These are phyloP conservation scores for Priceomyces medius DNA, from an alignment of 805 yeast genomes.

Conservation along the genomic window DNA sequence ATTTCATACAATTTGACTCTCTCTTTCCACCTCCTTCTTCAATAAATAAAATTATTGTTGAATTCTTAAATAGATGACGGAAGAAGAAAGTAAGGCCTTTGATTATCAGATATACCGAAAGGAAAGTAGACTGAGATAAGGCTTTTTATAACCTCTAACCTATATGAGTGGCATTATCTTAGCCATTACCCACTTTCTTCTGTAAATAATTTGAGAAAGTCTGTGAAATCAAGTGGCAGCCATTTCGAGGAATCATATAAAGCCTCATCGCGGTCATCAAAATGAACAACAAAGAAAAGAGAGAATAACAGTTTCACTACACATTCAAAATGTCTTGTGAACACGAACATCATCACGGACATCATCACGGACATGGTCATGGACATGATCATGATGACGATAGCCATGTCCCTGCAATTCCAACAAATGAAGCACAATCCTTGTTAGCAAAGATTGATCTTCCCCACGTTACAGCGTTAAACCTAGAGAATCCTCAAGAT, in stretches of 20 bases:
- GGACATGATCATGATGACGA: conserved; percentile 30
- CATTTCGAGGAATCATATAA: not conserved
- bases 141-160: too few species aligned
- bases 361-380: conserved; percentile 26
- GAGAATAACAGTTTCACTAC: not conserved
- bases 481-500: conserved; percentile 51
- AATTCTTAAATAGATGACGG: too few species aligned
- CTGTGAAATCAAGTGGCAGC: not conserved
- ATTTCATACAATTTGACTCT: too few species aligned
- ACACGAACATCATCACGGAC: conserved; percentile 20
- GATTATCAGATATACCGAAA: too few species aligned
- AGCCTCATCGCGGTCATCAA: not conserved
- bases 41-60: too few species aligned
- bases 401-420: conserved; percentile 57
- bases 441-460: conserved; percentile 60
- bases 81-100: too few species aligned
- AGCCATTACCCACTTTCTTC: too few species aligned
- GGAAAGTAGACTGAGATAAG: too few species aligned
- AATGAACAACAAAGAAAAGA: not conserved
- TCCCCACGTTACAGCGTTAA: conserved; percentile 60
- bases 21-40: too few species aligned
- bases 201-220: not conserved
- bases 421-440: conserved; percentile 70
- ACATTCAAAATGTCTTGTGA: conserved; percentile 28
- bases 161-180: too few species aligned